Conservation (phyloP, 2,329 filamentous ascomycete genomes). For the Fusarium domesticum region DNA sequence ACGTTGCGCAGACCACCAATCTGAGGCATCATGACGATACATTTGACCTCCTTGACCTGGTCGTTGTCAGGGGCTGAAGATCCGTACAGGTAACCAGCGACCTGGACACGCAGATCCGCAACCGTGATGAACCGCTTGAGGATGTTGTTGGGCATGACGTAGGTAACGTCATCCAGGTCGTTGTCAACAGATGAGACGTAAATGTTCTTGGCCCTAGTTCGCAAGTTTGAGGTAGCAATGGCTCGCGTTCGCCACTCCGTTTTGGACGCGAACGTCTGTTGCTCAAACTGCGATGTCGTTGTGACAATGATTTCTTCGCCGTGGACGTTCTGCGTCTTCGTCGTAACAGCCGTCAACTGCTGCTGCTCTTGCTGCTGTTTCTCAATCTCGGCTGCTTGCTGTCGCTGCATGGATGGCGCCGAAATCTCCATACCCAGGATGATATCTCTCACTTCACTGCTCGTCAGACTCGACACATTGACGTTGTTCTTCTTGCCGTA, state of each 20-base stretch:
- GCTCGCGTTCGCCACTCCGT: constrained; percentile 97
- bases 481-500: constrained; percentile 99
- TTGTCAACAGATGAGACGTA: constrained; percentile 97
- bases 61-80: constrained; percentile 90
- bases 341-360: constrained; percentile 94
- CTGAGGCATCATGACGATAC: constrained; percentile 96
- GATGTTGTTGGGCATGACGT: constrained; percentile 99
- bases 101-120: constrained; percentile 91
- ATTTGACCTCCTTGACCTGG: constrained; percentile 94
- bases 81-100: constrained; percentile 93
- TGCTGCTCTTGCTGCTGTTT: constrained; percentile 97
- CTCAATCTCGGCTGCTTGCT: constrained; percentile 97
- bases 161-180: constrained; percentile 86
- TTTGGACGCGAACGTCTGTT: constrained; percentile 96
- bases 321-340: constrained; percentile 95
- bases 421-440: constrained; percentile 99
- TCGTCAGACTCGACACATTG: constrained; percentile 94
- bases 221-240: constrained; percentile 92
- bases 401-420: constrained; percentile 94
- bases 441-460: constrained; percentile 95
- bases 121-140: constrained; percentile 98
- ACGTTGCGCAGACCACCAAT: constrained; percentile 91
- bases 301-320: constrained; percentile 98
- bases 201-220: constrained; percentile 94
- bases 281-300: constrained; percentile 96